Percentiles rank a stretch among this genome's conserved stretches.
Evolutionary conservation across 371 early-diverging fungal species (phyloP).

Genomic region (Zopfochytrium polystomum): DNA sequence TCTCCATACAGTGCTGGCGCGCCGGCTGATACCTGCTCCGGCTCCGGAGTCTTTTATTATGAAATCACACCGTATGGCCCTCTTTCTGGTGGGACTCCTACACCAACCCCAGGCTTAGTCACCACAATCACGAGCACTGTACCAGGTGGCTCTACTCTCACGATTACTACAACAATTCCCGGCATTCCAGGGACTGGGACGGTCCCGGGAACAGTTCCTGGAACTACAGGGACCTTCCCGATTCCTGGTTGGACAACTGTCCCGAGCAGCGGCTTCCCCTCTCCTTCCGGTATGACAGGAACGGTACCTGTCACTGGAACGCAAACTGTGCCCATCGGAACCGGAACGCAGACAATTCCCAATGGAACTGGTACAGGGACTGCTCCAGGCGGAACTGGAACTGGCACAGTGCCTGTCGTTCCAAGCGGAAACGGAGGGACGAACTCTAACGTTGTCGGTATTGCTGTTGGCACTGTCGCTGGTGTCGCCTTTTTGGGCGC

Average conservation of each 20-base stretch:
- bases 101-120: not conserved
- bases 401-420: not conserved
- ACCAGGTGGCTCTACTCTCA: not conserved
- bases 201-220: no score
- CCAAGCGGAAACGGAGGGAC: not conserved
- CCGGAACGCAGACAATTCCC: not conserved
- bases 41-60: not conserved
- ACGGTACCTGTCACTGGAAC: not conserved
- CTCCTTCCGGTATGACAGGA: not conserved
- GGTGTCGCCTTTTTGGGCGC: not conserved
- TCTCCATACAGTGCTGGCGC: not conserved
- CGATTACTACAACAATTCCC: not conserved
- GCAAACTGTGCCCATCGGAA: not conserved
- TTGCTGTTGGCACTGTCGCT: not conserved
- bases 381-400: not conserved
- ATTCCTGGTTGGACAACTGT: not conserved
- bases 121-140: not conserved
- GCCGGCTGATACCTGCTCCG: not conserved
- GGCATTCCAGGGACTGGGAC: no score
- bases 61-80: not conserved
- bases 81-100: not conserved
- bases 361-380: not conserved
- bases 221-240: not conserved
- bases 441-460: not conserved
- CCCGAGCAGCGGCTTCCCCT: not conserved